phyloP scores from a whole-genome alignment of 805 yeast species.

The Candida ulmi region DNA sequence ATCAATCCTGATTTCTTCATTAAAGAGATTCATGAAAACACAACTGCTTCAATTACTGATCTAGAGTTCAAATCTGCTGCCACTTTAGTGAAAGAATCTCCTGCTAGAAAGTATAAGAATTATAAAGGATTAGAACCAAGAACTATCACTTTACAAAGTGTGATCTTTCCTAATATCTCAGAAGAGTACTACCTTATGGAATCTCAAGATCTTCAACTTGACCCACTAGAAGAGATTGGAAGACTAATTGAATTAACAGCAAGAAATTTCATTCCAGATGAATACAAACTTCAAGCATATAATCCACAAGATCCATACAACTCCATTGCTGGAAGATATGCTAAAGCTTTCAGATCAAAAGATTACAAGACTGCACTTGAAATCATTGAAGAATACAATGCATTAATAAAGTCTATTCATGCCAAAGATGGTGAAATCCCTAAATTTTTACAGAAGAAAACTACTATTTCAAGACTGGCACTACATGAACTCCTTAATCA shows the following conservation, averaged over 20 bases:
- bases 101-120: constrained; percentile 21
- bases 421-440: constrained; percentile 25
- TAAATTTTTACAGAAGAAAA: constrained; percentile 24
- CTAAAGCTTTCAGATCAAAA: constrained; percentile 25
- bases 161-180: constrained; percentile 37
- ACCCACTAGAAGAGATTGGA: constrained; percentile 61
- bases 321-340: constrained; percentile 35
- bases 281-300: constrained; percentile 26
- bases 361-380: constrained; percentile 26
- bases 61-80: constrained; percentile 19
- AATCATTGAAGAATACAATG: constrained; percentile 40
- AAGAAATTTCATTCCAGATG: constrained; percentile 33
- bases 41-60: constrained; percentile 7
- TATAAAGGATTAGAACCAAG: constrained; percentile 23
- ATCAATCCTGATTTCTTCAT: constrained; percentile 25
- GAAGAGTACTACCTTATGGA: constrained; percentile 45
- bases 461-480: constrained; percentile 33
- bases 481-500: constrained; percentile 68
- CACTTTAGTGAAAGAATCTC: constrained; percentile 11
- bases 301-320: constrained; percentile 28
- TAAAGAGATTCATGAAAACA: constrained; percentile 23
- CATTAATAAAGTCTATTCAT: constrained; percentile 31
- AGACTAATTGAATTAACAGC: constrained; percentile 40
- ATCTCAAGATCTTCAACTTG: constrained; percentile 51
- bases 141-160: constrained; percentile 22